A percentile compares a stretch with the other conserved stretches of the same genome.
Conservation (phyloP, 2,329 filamentous ascomycete species). For the Aspergillus sp. region DNA sequence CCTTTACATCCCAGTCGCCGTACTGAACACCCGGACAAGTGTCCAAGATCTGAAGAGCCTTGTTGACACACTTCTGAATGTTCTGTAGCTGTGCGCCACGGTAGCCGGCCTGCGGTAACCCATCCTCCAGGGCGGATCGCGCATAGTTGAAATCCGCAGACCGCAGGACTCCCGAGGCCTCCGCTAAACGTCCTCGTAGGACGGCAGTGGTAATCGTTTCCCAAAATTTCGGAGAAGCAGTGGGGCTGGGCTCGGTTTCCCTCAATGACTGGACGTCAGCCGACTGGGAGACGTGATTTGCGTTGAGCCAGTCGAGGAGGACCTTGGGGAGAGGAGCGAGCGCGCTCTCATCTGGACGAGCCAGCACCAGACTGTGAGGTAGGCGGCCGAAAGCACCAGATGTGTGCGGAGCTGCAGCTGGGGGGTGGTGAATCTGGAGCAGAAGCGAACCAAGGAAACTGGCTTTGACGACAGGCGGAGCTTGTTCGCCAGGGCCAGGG, state of each 20-base stretch:
- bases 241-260: slow-evolving; percentile 60
- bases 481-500: slow-evolving; percentile 57
- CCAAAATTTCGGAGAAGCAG: slow-evolving; percentile 74
- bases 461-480: slow-evolving; percentile 63
- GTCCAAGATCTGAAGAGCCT: slow-evolving; percentile 61
- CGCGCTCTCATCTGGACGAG: slow-evolving; percentile 17
- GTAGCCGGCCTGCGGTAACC: slow-evolving; percentile 59
- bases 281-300: slow-evolving; percentile 63
- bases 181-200: slow-evolving; percentile 64
- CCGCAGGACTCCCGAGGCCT: slow-evolving; percentile 59
- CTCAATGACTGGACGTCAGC: slow-evolving; percentile 59
- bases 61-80: slow-evolving; percentile 62
- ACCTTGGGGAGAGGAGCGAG: slow-evolving; percentile 58
- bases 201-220: slow-evolving; percentile 67
- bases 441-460: slow-evolving; percentile 69
- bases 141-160: slow-evolving; percentile 73
- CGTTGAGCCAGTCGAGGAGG: slow-evolving; percentile 73
- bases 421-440: slow-evolving; percentile 68
- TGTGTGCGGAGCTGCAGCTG: slow-evolving; percentile 25
- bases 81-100: slow-evolving; percentile 67
- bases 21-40: slow-evolving; percentile 59
- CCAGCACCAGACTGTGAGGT: slow-evolving; percentile 23
- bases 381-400: slow-evolving; percentile 17
- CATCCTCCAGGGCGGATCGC: slow-evolving; percentile 54
- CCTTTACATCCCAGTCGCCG: slow-evolving; percentile 71